A percentile compares a stretch with the other conserved stretches of the same genome.
phyloP scores from a whole-genome alignment of 1,139 yeast species.

The Taiozyma onychis region DNA sequence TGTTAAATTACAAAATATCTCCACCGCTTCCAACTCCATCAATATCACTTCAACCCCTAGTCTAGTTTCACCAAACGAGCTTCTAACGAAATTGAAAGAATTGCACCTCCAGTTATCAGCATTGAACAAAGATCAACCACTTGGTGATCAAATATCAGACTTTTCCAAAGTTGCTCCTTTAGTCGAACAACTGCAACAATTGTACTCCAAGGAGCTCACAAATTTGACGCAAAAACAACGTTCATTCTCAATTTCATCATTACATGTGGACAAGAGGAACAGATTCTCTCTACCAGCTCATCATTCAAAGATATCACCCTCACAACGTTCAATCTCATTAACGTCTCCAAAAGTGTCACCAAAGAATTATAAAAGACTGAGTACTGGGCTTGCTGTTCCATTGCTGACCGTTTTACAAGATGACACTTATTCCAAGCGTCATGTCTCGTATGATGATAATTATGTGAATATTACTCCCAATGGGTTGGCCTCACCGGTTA shows the following conservation, averaged over 20 bases:
- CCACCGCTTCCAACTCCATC: neutral
- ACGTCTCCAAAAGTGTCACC: conserved; percentile 6
- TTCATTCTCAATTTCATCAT: neutral
- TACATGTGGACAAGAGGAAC: conserved; percentile 9
- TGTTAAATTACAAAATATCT: neutral
- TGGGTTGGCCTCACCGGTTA: conserved; percentile 3
- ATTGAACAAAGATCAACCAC: conserved; percentile 9
- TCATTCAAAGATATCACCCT: conserved; percentile 4
- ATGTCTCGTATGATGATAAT: conserved; percentile 20
- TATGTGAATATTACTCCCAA: conserved; percentile 16
- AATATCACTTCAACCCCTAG: neutral
- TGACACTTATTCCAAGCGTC: conserved; percentile 4
- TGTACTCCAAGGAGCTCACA: conserved; percentile 11
- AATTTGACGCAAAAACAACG: conserved; percentile 7
- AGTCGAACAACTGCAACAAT: conserved; percentile 8
- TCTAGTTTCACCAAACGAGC: neutral
- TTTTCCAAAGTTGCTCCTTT: conserved; percentile 13
- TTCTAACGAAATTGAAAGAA: conserved; percentile 12
- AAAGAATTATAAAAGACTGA: conserved; percentile 16
- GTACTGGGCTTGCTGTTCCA: conserved; percentile 23
- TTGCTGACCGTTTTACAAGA: conserved; percentile 24
- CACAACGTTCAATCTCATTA: conserved; percentile 12
- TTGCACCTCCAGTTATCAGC: conserved; percentile 12
- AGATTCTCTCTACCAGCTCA: conserved; percentile 16
- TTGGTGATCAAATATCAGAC: conserved; percentile 11